Evolutionary conservation across 208 protist genomes (phyloP), one percentile per base, ranked within the genome.

Genomic region (Endotrypanum monterogeii): DNA sequence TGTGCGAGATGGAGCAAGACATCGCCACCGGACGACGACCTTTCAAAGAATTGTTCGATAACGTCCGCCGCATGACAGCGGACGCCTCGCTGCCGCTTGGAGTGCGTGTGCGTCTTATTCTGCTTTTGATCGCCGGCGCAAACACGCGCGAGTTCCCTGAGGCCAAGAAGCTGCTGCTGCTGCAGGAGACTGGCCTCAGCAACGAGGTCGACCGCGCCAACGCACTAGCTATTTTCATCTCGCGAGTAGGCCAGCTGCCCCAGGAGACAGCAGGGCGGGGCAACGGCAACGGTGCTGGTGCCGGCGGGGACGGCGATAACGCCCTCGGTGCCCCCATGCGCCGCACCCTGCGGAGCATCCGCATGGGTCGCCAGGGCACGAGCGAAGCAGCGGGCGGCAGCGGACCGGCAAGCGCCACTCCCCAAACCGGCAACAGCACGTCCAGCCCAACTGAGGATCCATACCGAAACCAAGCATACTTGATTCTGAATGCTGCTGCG

Each of bases 1-100:
- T 93, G 32, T 90, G 87, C 67, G 88, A 89, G 73, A 61, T 91
- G n/a, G 90, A 95, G 80, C 86, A 91, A 55, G 83, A 90, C 75
- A 83, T 93, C 25, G 83, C 83, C 41, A 79, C 80, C 25, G 76
- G 72, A 20, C 75, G 85, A 8, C 82, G 79, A 37, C 56, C 79
- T 1, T 89, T 92, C 76, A 92, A 91, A 67, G 80, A 86, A 28
- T 50, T 82, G 60, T 86, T 86, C 32, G 83, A 91, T 52, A 66
- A 55, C 25, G 80, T 91, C 20, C 75, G 67, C 61, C 82, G 83
- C 23, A 44, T 90, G 20, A 48, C 74, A 12, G 74, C 77, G 37
- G 87, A 92, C 65, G 67, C 63, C 14, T 85, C 85, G 25, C 79
- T 92, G 32, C 85, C 86, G 14, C 56, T 80, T 39, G 55, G 69